These are phyloP conservation scores for Parietaria judaica DNA, from an alignment of 306 rosid species.

Conservation along the genomic window DNA sequence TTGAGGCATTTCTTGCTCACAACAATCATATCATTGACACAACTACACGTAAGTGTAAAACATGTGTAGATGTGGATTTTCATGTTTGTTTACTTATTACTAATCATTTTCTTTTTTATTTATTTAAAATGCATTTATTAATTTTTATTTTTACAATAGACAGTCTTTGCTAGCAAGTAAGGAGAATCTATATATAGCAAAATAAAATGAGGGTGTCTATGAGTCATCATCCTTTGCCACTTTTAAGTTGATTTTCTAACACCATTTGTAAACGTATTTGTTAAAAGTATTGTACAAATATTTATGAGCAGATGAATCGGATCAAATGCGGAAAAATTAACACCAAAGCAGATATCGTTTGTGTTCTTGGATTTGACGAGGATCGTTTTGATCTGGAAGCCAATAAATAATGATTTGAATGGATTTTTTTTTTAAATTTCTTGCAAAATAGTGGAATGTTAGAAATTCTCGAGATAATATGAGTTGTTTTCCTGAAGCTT, in stretches of 20 bases:
- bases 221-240: neutral
- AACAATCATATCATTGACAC: neutral
- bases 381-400: no score
- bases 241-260: neutral
- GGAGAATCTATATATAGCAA: conserved; percentile 1
- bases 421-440: no score
- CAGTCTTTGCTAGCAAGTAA: conserved; percentile 15
- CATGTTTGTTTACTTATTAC: neutral
- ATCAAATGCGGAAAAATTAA: no score
- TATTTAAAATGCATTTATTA: neutral
- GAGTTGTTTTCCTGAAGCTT: no score
- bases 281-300: no score
- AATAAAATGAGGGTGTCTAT: conserved; percentile 4
- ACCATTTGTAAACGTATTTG: neutral
- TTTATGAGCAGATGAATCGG: no score
- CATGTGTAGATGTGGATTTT: conserved; percentile 1
- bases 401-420: no score
- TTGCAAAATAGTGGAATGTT: no score
- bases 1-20: neutral
- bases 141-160: neutral
- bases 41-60: conserved; percentile 10
- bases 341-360: no score
- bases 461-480: no score
- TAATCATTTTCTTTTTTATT: neutral
- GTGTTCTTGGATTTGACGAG: no score